These are phyloP conservation scores for Astragalus glycyphyllos DNA, from an alignment of 306 rosid species.

Conservation along the genomic window DNA sequence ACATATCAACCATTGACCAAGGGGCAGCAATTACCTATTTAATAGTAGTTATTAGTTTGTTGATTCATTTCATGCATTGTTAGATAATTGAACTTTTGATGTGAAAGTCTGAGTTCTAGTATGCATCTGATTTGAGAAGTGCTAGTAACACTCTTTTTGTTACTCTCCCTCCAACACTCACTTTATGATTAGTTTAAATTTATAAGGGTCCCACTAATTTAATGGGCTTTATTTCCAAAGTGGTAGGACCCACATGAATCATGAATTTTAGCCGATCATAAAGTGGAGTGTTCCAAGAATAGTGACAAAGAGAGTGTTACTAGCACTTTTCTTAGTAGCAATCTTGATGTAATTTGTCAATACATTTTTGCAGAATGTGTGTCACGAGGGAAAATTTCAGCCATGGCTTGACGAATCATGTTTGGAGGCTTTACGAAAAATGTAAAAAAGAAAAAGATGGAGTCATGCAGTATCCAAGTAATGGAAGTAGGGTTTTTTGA, in stretches of 20 bases:
- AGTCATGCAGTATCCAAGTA: constrained; percentile 6
- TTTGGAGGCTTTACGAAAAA: constrained; percentile 42
- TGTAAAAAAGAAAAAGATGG: constrained; percentile 1
- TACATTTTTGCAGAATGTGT: constrained; percentile 52
- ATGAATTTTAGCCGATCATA: too few species aligned
- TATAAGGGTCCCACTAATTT: too few species aligned
- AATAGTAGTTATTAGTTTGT: background rate
- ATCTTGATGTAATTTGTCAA: constrained; percentile 14
- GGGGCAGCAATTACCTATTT: background rate
- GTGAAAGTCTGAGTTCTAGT: constrained; percentile 1
- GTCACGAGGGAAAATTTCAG: constrained; percentile 50
- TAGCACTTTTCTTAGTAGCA: too few species aligned
- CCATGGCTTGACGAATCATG: constrained; percentile 72
- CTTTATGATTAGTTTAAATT: too few species aligned
- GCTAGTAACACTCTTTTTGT: too few species aligned
- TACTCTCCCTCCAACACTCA: too few species aligned
- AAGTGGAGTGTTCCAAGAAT: too few species aligned
- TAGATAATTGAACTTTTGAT: constrained; percentile 11
- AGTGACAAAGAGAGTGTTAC: too few species aligned
- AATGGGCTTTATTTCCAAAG: too few species aligned
- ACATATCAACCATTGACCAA: too few species aligned
- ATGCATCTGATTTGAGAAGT: background rate
- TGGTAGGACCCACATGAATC: too few species aligned
- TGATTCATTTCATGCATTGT: background rate
- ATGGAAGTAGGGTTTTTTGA: constrained; percentile 15